Percentiles rank a stretch among this genome's conserved stretches.
Conservation (phyloP, 2,329 filamentous ascomycete genomes). For the Fusarium chaquense region DNA sequence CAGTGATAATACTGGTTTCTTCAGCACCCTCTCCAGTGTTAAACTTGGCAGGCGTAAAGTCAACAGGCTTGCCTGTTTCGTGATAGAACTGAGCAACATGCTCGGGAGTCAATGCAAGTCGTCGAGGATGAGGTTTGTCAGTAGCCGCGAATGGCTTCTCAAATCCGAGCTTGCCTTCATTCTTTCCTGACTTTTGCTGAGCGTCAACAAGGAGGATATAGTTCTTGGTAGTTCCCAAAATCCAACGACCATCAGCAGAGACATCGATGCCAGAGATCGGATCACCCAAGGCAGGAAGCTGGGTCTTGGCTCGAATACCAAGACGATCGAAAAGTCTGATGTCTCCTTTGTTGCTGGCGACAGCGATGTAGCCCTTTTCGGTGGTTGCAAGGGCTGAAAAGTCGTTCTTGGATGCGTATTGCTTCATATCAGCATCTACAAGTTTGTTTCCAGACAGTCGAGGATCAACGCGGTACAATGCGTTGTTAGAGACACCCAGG, state of each 20-base stretch:
- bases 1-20: constrained; percentile 96
- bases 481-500: constrained; percentile 91
- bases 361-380: constrained; percentile 95
- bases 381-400: constrained; percentile 96
- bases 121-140: constrained; percentile 90
- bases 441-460: constrained; percentile 91
- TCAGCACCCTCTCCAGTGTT: constrained; percentile 84
- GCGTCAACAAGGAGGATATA: constrained; percentile 95
- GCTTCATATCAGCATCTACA: constrained; percentile 92
- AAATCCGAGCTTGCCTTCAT: constrained; percentile 97
- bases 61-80: constrained; percentile 87
- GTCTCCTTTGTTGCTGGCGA: constrained; percentile 97
- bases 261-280: constrained; percentile 95
- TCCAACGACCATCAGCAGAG: constrained; percentile 94
- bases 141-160: constrained; percentile 94
- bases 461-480: constrained; percentile 93
- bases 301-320: constrained; percentile 97
- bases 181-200: constrained; percentile 91
- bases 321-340: constrained; percentile 96
- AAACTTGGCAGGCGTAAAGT: constrained; percentile 93
- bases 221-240: constrained; percentile 92
- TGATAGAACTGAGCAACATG: constrained; percentile 98
- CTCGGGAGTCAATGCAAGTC: constrained; percentile 86
- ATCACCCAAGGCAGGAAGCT: constrained; percentile 94
- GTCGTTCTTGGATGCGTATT: constrained; percentile 96